phyloP scores from a whole-genome alignment of 1,284 basidiomycete species.

The Ustilago lituana region DNA sequence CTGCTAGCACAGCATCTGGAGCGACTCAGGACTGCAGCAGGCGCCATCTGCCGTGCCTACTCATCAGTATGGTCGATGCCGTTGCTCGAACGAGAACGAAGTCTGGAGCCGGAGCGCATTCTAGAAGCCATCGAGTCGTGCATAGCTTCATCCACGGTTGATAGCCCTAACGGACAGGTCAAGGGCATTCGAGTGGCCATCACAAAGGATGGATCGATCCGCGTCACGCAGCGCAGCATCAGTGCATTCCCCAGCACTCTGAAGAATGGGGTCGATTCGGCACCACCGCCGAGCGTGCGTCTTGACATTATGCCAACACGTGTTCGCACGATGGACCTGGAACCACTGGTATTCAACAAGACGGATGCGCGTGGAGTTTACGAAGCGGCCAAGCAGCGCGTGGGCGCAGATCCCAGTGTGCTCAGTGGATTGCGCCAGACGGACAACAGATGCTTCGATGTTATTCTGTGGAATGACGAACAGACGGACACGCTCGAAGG shows the following conservation, averaged over 20 bases:
- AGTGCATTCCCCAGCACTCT: constrained; percentile 28
- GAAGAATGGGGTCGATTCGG: background rate
- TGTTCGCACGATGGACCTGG: constrained; percentile 39
- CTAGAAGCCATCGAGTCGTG: constrained; percentile 32
- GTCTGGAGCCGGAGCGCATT: constrained; percentile 20
- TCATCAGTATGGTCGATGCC: constrained; percentile 34
- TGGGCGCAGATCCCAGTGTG: constrained; percentile 31
- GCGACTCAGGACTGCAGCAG: constrained; percentile 31
- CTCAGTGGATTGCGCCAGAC: constrained; percentile 36
- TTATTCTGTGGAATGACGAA: constrained; percentile 49
- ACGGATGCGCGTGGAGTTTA: constrained; percentile 46
- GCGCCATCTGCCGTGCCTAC: constrained; percentile 42
- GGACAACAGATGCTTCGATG: constrained; percentile 43
- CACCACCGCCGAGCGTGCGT: constrained; percentile 26
- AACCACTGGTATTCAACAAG: constrained; percentile 53
- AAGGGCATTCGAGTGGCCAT: constrained; percentile 43
- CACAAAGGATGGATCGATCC: constrained; percentile 22
- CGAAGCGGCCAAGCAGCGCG: constrained; percentile 42
- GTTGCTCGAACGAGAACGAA: constrained; percentile 23
- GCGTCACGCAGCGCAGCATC: constrained; percentile 31
- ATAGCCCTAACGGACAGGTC: constrained; percentile 6
- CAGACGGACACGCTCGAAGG: constrained; percentile 13
- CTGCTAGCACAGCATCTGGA: constrained; percentile 33
- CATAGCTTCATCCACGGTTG: constrained; percentile 3
- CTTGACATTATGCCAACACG: constrained; percentile 33